These are phyloP conservation scores for Leptographium lundbergii DNA, from an alignment of 2,329 filamentous ascomycete species.

Conservation along the genomic window DNA sequence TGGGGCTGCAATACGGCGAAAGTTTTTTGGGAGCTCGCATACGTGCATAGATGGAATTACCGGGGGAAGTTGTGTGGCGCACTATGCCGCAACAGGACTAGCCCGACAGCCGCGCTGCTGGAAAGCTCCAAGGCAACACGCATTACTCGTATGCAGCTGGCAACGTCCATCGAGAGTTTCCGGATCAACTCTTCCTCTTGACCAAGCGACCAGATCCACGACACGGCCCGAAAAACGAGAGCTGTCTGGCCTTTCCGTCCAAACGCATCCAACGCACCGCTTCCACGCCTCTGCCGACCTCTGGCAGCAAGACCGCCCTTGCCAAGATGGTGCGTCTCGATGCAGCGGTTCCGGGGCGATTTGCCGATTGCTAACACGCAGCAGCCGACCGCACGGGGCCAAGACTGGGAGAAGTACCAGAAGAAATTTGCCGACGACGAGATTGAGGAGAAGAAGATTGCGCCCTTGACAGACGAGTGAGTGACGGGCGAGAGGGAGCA, in stretches of 20 bases:
- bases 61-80: not conserved
- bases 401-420: constrained; percentile 97
- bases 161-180: too few species aligned
- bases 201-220: not conserved
- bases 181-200: not conserved
- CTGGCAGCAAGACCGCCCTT: not conserved
- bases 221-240: too few species aligned
- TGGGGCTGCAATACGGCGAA: not conserved
- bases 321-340: constrained; percentile 1
- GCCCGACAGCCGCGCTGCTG: constrained; percentile 9
- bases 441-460: constrained; percentile 98
- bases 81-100: constrained; percentile 4
- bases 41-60: not conserved
- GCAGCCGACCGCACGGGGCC: constrained; percentile 88
- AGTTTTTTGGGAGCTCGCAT: constrained; percentile 2
- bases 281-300: not conserved
- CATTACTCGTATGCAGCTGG: not conserved
- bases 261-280: not conserved
- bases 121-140: constrained; percentile 5
- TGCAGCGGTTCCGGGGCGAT: not conserved
- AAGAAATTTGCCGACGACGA: constrained; percentile 97
- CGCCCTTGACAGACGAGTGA: constrained; percentile 90
- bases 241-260: too few species aligned
- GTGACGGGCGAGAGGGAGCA: constrained; percentile 20
- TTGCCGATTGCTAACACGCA: constrained; percentile 13